Evolutionary conservation across 2,329 filamentous ascomycete genomes (phyloP).

Genomic region (Byssochlamys sp.): DNA sequence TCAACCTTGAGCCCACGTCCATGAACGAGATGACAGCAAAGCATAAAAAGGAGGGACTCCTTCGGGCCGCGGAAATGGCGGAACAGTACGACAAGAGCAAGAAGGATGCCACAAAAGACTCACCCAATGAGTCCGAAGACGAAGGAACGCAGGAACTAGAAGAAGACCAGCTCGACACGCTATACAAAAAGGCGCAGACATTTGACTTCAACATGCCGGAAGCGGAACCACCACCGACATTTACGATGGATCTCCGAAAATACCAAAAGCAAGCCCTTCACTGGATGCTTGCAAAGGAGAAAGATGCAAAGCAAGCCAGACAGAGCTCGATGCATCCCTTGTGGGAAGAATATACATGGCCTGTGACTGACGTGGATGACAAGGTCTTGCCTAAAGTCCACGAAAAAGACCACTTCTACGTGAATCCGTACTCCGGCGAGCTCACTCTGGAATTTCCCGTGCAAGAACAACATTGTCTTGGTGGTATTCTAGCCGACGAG

Average conservation of each 20-base stretch:
- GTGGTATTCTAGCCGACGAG: conserved; percentile 84
- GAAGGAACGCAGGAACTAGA: conserved; percentile 88
- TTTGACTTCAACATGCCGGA: conserved; percentile 91
- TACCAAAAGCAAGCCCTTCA: conserved; percentile 93
- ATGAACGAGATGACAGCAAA: conserved; percentile 65
- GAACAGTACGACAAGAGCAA: conserved; percentile 62
- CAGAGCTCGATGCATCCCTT: conserved; percentile 86
- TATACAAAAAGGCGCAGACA: conserved; percentile 92
- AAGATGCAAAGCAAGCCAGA: conserved; percentile 59
- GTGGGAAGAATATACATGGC: conserved; percentile 95
- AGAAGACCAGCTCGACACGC: conserved; percentile 83
- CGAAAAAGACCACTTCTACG: conserved; percentile 68
- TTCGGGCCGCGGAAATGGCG: conserved; percentile 78
- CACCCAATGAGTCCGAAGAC: conserved; percentile 46
- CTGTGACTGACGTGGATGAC: conserved; percentile 75
- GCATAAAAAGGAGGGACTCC: conserved; percentile 70
- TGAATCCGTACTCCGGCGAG: conserved; percentile 94
- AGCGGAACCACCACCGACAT: conserved; percentile 71
- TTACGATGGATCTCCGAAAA: conserved; percentile 71
- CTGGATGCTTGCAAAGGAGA: conserved; percentile 96
- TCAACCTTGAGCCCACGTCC: conserved; percentile 67
- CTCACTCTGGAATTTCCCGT: conserved; percentile 81
- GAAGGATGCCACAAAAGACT: conserved; percentile 35
- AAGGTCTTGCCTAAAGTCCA: conserved; percentile 58
- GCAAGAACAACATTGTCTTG: conserved; percentile 88